Conservation (phyloP, 2,329 filamentous ascomycete genomes). For the Leptographium procerum region DNA sequence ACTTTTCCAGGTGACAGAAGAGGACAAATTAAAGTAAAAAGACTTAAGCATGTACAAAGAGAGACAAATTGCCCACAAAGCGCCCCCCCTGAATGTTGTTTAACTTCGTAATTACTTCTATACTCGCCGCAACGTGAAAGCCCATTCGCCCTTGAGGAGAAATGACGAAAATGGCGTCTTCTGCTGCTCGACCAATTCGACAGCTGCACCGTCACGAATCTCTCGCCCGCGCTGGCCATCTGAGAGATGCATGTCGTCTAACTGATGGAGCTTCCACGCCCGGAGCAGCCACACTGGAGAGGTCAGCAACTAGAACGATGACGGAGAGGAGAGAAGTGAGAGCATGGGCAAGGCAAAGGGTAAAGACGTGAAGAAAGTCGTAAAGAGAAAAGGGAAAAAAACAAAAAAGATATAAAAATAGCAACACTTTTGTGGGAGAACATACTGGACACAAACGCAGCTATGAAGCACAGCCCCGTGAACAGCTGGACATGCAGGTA, state of each 20-base stretch:
- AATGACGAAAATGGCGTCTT: slow-evolving; percentile 5
- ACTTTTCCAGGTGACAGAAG: no score
- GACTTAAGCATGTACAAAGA: no score
- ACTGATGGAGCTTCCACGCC: slow-evolving; percentile 30
- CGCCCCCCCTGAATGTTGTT: no score
- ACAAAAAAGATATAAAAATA: no score
- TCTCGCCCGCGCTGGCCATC: slow-evolving; percentile 19
- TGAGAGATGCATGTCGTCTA: slow-evolving; percentile 20
- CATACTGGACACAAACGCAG: slow-evolving; percentile 35
- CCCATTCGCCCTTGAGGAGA: slow-evolving; percentile 11
- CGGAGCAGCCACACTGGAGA: slow-evolving; percentile 27
- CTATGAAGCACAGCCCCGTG: slow-evolving; percentile 48
- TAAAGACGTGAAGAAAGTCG: background rate
- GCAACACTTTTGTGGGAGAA: no score
- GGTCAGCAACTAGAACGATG: background rate
- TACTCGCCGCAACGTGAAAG: slow-evolving; percentile 6
- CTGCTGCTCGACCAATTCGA: background rate
- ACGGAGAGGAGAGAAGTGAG: no score
- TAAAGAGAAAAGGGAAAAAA: background rate
- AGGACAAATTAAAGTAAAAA: no score
- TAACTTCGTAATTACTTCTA: background rate
- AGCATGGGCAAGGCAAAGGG: no score
- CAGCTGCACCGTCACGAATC: slow-evolving; percentile 15
- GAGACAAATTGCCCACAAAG: no score
- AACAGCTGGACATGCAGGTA: slow-evolving; percentile 47